Conservation (phyloP, 225 moss, liverwort and hornwort genomes). For the Pseudisothecium myosuroides region DNA sequence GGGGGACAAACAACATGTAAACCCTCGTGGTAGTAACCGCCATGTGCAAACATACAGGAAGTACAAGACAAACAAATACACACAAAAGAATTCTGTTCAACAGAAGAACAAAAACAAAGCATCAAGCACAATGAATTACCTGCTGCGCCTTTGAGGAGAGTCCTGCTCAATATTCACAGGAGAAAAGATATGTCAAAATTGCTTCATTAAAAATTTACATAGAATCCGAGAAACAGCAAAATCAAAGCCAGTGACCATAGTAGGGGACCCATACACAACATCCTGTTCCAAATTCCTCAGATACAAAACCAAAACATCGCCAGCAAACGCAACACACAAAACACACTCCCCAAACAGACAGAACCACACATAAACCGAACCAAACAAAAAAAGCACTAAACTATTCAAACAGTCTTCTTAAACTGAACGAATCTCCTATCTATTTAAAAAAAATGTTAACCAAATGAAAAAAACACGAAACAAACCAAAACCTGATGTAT, state of each 20-base stretch:
- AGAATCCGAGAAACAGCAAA: neutral
- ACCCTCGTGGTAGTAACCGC: neutral
- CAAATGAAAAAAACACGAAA: neutral
- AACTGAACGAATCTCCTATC: neutral
- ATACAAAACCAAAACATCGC: neutral
- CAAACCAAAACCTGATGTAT: neutral
- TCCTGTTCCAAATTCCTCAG: neutral
- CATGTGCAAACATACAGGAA: neutral
- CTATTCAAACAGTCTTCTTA: no score
- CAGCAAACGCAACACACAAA: neutral
- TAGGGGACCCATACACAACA: neutral
- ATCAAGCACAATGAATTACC: neutral
- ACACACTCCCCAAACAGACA: neutral
- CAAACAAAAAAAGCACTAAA: neutral
- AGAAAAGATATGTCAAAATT: neutral
- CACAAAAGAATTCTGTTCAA: neutral
- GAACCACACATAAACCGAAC: neutral
- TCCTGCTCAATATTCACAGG: conserved; percentile 23
- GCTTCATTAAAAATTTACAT: neutral
- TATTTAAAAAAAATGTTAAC: no score
- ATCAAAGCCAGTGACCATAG: neutral
- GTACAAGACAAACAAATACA: neutral
- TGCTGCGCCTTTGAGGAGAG: conserved; percentile 42
- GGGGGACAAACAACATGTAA: conserved; percentile 1
- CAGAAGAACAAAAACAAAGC: neutral